Base-by-base conservation (phyloP, 2,329 filamentous ascomycete species). In the Ophiostoma ips region DNA sequence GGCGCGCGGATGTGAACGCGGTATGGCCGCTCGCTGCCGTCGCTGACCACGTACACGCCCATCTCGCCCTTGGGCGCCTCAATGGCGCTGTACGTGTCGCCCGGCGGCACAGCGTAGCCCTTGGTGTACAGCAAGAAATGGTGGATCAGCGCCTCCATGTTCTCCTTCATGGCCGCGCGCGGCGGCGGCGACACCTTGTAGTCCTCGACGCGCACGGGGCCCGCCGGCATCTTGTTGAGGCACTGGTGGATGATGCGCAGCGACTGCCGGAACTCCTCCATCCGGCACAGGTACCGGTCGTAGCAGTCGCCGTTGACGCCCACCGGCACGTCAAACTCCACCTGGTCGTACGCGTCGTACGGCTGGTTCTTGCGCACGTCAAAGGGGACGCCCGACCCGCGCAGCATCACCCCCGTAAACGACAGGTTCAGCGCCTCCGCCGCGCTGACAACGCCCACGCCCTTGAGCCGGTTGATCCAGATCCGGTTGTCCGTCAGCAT, bases 41-140 rank as follows among this genome's bases (percentile, higher is more conserved):
- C 92, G 64, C 86, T 94, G 62, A 98, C 92, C 48, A 98, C 71
- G 66, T 84, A 98, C 41, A 98, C 92, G 66, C 84, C 92, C 92
- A 98, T 98, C 73, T 98, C 92, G 61, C 92, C 92, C 83, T 98
- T 98, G 54, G 92, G 92, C n/a, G 94, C 92, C 75, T 98, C 92
- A 57, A 98, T 98, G 55, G 84, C 90, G 44, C 84, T 89, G 75
- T 98, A 98, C 6, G 92, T 98, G 75, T 98, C 92, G 55, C 92
- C 94, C 8, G 94, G 92, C 40, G 92, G 92, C 4, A 98, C 92
- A 41, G 87, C 79, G 69, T 98, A 98, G 53, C 92, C 92, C 78
- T 98, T 98, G 67, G 89, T 96, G 75, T 90, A 98, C 49, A 98
- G 81, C 58, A 98, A 72, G 77, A 98, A 98, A 75, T 98, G 92